Evolutionary conservation across 768 basidiomycete genomes (phyloP).

Genomic region (Cyathus striatus): DNA sequence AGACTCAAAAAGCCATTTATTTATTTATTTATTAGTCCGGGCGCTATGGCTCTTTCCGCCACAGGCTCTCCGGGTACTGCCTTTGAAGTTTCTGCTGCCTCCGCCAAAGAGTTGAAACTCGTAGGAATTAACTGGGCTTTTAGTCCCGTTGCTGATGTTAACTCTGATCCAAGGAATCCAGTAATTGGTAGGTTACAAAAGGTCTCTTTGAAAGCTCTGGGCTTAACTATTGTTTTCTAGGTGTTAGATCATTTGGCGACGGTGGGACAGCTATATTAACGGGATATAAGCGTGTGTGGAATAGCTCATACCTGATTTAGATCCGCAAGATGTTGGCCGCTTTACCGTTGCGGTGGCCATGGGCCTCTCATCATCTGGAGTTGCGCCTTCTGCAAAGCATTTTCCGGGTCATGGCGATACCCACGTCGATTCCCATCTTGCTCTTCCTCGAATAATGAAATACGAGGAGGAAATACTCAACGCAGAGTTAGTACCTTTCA

Average conservation of each 20-base stretch:
- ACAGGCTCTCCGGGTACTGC: slow-evolving; percentile 41
- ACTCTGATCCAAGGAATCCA: slow-evolving; percentile 64
- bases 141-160: slow-evolving; percentile 69
- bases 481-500: slow-evolving; percentile 60
- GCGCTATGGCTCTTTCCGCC: slow-evolving; percentile 68
- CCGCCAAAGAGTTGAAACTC: slow-evolving; percentile 50
- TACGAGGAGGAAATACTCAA: slow-evolving; percentile 30
- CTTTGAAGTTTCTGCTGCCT: slow-evolving; percentile 38
- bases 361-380: slow-evolving; percentile 41
- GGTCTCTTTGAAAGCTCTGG: not conserved
- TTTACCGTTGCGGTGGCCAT: slow-evolving; percentile 42
- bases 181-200: slow-evolving; percentile 50
- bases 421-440: slow-evolving; percentile 64
- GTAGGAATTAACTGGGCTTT: slow-evolving; percentile 71
- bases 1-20: no score
- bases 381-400: slow-evolving; percentile 65
- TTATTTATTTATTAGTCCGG: slow-evolving; percentile 52
- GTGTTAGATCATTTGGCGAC: slow-evolving; percentile 68
- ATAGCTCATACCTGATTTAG: no score
- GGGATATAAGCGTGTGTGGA: no score
- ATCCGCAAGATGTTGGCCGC: slow-evolving; percentile 44
- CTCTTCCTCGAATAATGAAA: slow-evolving; percentile 57
- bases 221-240: slow-evolving; percentile 21
- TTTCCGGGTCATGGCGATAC: slow-evolving; percentile 78
- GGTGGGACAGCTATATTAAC: no score